Evolutionary conservation across 1,284 basidiomycete species (phyloP), one percentile per base, ranked within the genome.

Genomic region (Heterobasidion parviporum): DNA sequence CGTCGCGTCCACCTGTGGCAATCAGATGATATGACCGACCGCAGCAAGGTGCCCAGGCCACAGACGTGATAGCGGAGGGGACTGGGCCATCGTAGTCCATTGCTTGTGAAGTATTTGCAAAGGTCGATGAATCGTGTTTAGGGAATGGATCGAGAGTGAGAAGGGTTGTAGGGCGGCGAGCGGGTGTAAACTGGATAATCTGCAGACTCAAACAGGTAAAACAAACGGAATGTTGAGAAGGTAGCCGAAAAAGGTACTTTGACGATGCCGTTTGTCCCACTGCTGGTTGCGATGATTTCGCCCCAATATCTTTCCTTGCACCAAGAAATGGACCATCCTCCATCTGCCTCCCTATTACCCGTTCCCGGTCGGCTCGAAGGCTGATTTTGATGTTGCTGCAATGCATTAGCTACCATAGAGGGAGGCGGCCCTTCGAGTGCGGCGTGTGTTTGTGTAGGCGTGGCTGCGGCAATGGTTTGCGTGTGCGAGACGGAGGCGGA

Each of bases 261-360:
- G 50, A 96, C 75, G 15, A 82, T 70, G 0, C 90, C 88, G 57
- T 74, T 81, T 2, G 81, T 77, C 1, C 93, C 93, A 53, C 81
- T 81, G 2, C 83, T 82, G 0, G 83, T 84, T 12, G 90, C 92
- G 47, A 97, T 73, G 26, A 95, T 68, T 65, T 94, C 89, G 1
- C 94, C 94, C 92, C 93, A 95, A 70, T 93, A 95, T 58, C 81
- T 78, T 63, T 98, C 94, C 65, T 92, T 91, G 70, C 94, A 97
- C 93, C 94, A 98, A 18, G 87, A 89, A 48, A 98, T 70, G 58
- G 86, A 87, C 92, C 94, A 97, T 0, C 91, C 94, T 8, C 93
- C 93, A 58, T 92, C 87, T 1, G 91, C 91, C 67, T 91, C 89
- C 35, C 82, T 74, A 61, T 81, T 83, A 0, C 84, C 85, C 15